Percentiles rank a stretch among this genome's conserved stretches.
Conservation (phyloP, 2,329 filamentous ascomycete genomes). For the Aspergillus uvarum region DNA sequence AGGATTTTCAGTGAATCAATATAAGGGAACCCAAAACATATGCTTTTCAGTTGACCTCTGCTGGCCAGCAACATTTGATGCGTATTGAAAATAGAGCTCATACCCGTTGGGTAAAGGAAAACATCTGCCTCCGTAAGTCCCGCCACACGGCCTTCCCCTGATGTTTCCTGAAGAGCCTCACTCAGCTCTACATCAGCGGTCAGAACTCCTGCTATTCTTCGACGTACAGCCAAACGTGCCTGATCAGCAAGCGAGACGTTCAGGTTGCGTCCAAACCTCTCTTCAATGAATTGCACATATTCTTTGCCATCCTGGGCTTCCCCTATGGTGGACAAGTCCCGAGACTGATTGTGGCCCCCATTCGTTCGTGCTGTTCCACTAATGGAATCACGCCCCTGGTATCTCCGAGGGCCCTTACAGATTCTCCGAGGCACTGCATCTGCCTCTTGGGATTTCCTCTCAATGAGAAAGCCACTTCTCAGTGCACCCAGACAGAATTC, state of each 20-base stretch:
- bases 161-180: constrained; percentile 53
- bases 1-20: constrained; percentile 94
- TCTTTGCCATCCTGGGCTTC: constrained; percentile 56
- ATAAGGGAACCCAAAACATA: constrained; percentile 96
- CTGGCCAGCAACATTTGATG: constrained; percentile 71
- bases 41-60: constrained; percentile 67
- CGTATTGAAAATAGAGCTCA: constrained; percentile 91
- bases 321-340: constrained; percentile 8
- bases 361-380: constrained; percentile 38
- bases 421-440: constrained; percentile 34
- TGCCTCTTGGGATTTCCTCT: constrained; percentile 38
- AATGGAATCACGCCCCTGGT: constrained; percentile 64
- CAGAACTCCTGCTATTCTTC: constrained; percentile 84
- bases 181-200: constrained; percentile 68
- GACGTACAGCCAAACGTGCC: constrained; percentile 80
- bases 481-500: constrained; percentile 83
- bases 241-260: constrained; percentile 74
- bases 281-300: constrained; percentile 80
- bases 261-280: constrained; percentile 89
- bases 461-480: constrained; percentile 64
- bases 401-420: constrained; percentile 74
- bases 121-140: constrained; percentile 82
- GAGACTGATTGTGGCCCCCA: constrained; percentile 38
- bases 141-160: constrained; percentile 36
- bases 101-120: constrained; percentile 83